Evolutionary conservation across 116 monocot species (phyloP).

Genomic region (Papilionanthe hybrid): DNA sequence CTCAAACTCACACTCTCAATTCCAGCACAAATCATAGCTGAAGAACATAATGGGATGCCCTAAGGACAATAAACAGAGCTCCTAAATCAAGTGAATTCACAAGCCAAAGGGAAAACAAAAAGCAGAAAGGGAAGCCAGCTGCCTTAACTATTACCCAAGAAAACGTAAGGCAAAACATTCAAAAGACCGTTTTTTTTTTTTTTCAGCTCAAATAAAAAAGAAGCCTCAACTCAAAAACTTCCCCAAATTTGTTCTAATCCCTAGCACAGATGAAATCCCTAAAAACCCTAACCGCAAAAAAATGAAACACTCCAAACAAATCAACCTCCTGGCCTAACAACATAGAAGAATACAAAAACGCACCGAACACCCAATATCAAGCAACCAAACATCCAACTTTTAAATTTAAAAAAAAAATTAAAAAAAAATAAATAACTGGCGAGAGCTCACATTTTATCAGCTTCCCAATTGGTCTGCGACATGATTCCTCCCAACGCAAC

Average conservation of each 20-base stretch:
- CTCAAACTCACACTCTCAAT: not conserved
- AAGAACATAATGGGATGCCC: not conserved
- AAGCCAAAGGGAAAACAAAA: not conserved
- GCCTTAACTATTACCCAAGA: not conserved
- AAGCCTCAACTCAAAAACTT: not conserved
- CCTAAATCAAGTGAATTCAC: not conserved
- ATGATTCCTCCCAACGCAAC: not conserved
- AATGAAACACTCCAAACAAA: not conserved
- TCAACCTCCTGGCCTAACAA: not conserved
- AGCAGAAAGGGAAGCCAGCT: not conserved
- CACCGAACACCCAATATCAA: not conserved
- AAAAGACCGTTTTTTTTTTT: not conserved
- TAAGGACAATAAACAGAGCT: not conserved
- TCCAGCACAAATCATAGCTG: not conserved
- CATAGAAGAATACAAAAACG: not conserved
- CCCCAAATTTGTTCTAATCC: not conserved
- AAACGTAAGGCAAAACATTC: not conserved
- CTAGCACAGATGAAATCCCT: slow-evolving; percentile 1
- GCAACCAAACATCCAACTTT: not conserved
- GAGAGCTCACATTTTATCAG: slow-evolving; percentile 17
- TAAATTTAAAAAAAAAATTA: not conserved
- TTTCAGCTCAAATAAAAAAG: not conserved
- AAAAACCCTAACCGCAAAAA: slow-evolving; percentile 7
- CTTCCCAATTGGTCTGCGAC: slow-evolving; percentile 18
- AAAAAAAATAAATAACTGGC: not conserved